Base-by-base conservation (phyloP, 2,329 filamentous ascomycete genomes). In the Fusarium sp. region DNA sequence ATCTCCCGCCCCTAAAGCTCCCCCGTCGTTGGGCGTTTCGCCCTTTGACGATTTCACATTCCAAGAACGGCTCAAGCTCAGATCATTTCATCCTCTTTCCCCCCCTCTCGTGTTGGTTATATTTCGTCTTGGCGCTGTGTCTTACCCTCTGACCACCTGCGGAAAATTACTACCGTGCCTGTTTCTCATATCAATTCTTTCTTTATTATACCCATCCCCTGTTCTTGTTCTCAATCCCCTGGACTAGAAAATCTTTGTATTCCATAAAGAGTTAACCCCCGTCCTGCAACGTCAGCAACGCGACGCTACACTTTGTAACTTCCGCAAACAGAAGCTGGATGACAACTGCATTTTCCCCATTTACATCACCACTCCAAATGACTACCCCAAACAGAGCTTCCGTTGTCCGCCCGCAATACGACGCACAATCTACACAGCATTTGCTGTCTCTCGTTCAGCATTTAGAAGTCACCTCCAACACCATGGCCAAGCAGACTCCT, bases 401-500 rank as follows among this genome's bases (percentile, higher is more conserved):
- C 12, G 48, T 67, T 23, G 38, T 43, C 30, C 48, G 48, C 3
- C 28, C 65, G 7, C 34, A 63, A 45, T 44, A 60, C 62, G 66
- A 69, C 46, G 28, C 52, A 6, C 43, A 66, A 32, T 53, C 66
- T 34, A 47, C 59, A 7, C 52, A 69, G 17, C 56, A 62, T 24
- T 40, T 68, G 15, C 47, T 66, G 17, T 23, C 52, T 11, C 56
- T 68, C 11, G 61, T 68, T 23, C 53, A 65, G 23, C 42, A 63
- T 26, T 49, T 69, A 1, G 42, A 67, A 11, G 42, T 67, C 9
- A 44, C 52, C 9, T 57, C 65, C 14, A 28, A 21, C 32, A 45
- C 36, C 24, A 69, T 67, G 66, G 45, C 67, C 30, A 70, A 58
- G 12, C 62, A 65, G 17, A 21, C 50, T 4, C 38, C 56, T 10